phyloP scores from a whole-genome alignment of 192 early-diverging fungal genomes.

The Pilaira anomala region DNA sequence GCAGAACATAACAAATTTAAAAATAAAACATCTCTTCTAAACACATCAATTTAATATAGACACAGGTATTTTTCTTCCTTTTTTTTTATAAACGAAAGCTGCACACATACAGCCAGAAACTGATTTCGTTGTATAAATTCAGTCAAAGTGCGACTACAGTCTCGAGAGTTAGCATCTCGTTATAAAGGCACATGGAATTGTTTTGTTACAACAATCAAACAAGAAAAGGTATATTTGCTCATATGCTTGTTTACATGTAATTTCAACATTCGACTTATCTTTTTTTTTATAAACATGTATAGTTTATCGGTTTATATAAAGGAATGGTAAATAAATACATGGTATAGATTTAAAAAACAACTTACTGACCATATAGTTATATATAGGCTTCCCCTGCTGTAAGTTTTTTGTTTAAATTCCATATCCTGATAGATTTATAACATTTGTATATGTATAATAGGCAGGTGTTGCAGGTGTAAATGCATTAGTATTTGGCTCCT shows the following conservation, averaged over 20 bases:
- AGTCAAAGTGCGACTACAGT: conserved; percentile 58
- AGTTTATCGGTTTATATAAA: conserved; percentile 56
- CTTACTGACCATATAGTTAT: not conserved
- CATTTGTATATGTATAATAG: conserved; percentile 33
- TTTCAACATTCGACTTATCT: not conserved
- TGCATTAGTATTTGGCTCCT: conserved; percentile 55
- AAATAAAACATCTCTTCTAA: not conserved
- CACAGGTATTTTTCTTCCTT: conserved; percentile 21
- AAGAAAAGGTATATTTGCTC: conserved; percentile 53
- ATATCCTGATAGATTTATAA: conserved; percentile 1
- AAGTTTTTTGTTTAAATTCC: conserved; percentile 19
- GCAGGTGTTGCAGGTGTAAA: conserved; percentile 55
- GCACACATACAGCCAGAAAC: too few relatives aligned
- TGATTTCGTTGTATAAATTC: conserved; percentile 13
- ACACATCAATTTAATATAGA: conserved; percentile 12
- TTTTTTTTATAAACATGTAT: too few relatives aligned
- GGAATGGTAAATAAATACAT: conserved; percentile 47
- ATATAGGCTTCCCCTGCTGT: conserved; percentile 54
- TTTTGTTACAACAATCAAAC: conserved; percentile 47
- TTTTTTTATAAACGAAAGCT: not conserved
- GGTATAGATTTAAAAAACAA: not conserved
- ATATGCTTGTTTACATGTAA: conserved; percentile 10
- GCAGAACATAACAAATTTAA: not conserved
- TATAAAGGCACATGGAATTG: conserved; percentile 61
- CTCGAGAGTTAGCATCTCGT: conserved; percentile 44